Base-by-base conservation (phyloP, 306 rosid species). In the Cotoneaster glaucophyllus region DNA sequence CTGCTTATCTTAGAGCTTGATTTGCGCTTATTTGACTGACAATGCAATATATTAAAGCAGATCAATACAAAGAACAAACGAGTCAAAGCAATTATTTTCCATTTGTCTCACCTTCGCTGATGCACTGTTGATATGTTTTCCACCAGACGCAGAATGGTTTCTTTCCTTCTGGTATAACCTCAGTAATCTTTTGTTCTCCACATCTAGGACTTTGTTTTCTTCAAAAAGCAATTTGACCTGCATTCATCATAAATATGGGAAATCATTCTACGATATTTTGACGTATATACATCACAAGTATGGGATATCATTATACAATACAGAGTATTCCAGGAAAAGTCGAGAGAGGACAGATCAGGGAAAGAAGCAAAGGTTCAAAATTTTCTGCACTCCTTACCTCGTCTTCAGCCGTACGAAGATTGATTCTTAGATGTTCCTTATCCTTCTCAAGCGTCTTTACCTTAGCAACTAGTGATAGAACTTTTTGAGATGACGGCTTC, bases 321-420 rank as follows among this genome's bases (percentile, higher is more conserved):
- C 5, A 41, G 17, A n/a, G 9, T 19, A 50, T 15, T 50, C 8
- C 21, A 50, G 8, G 54, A 19, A 50, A 48, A 48, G 17, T 19
- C 21, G 1, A 48, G 31, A 31, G 32, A 15, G 34, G 28, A 59
- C 28, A 24, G 32, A 8, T 39, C 3, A 62, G 52, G 19, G 22
- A 24, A 3, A 22, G 28, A 66, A 67, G 29, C 22, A 43, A 19
- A 63, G 18, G 25, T 67, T 19, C 17, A 4, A 29, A 13, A 53
- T 59, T 31, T 71, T 32, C 50, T 24, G 54, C 71, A 75, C 64
- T 78, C 71, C 81, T 79, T 78, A 96, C 99, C 97, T 96, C 98
- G 70, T 88, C 98, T 85, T 96, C 98, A 44, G 99, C 99, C 75
- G 80, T 90, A 80, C 64, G 67, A 78, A 96, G 99, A 86, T 96